phyloP scores from a whole-genome alignment of 75 land plant genomes.

The Cupressus sempervirens region DNA sequence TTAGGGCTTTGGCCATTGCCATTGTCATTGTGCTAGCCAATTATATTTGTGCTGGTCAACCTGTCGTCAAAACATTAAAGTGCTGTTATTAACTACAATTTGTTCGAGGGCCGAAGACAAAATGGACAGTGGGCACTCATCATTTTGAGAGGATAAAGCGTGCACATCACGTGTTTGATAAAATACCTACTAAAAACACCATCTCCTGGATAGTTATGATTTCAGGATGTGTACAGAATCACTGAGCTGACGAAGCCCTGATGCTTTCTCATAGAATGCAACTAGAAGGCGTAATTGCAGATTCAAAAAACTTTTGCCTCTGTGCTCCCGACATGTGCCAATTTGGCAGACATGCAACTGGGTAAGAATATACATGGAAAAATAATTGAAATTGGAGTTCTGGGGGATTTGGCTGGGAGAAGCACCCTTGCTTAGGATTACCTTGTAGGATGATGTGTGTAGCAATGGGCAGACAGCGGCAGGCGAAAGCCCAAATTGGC shows the following conservation, averaged over 20 bases:
- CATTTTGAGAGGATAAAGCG: conserved; percentile 22
- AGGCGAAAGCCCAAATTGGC: too few relatives aligned
- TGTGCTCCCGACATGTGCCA: conserved; percentile 10
- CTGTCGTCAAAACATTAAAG: too few relatives aligned
- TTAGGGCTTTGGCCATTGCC: conserved; percentile 20
- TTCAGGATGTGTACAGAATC: conserved; percentile 36
- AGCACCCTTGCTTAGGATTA: conserved; percentile 43
- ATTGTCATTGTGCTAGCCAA: conserved; percentile 42
- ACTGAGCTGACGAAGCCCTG: too few relatives aligned
- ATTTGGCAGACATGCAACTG: background rate
- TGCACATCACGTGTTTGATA: conserved; percentile 49
- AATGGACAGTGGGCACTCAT: too few relatives aligned
- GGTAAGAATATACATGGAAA: conserved; percentile 19
- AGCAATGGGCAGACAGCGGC: too few relatives aligned
- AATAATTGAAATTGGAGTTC: conserved; percentile 30
- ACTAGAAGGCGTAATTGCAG: too few relatives aligned
- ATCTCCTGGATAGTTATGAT: conserved; percentile 55
- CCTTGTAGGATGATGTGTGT: too few relatives aligned
- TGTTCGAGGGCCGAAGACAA: too few relatives aligned
- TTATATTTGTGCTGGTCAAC: too few relatives aligned
- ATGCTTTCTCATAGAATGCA: too few relatives aligned
- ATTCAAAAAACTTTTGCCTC: too few relatives aligned
- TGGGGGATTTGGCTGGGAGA: conserved; percentile 23
- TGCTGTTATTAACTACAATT: too few relatives aligned
- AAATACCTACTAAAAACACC: conserved; percentile 35